Evolutionary conservation across 345 rosid genomes (phyloP), one percentile per base, ranked within the genome.

Genomic region (Hibiscus trionum): DNA sequence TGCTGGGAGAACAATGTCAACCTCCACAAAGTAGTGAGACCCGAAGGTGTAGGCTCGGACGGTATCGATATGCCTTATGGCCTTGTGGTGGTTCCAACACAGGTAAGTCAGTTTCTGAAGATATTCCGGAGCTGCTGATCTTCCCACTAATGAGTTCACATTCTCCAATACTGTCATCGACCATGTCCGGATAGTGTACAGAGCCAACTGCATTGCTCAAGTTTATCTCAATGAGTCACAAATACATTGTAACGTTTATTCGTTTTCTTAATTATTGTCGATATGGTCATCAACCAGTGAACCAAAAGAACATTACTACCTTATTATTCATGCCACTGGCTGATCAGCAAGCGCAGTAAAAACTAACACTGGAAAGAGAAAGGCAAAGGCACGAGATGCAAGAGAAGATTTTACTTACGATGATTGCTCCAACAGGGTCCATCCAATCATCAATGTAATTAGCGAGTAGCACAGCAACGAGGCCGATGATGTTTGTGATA

Each of bases 11-110:
- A 95, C 98, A 0, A 95, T 92, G 80, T 95, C 99, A 37, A 95
- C 99, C 79, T 95, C 99, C 11, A 95, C 99, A 61, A 95, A 95
- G 81, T 92, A 95, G 79, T 95, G 97, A 47, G 97, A 92, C 5
- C 99, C 99, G 26, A 95, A 95, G n/a, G 98, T 95, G 85, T 95
- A 95, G 8, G 98, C 99, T 39, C 98, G 85, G 71, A 95, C 97
- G 0, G 99, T 95, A 26, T 95, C 99, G 0, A 95, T 95, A 75
- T 95, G 97, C 70, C 93, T 86, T 17, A 95, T 77, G 52, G 96
- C 84, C 82, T 82, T 83, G 82, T 92, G 99, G 75, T 95, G 98
- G 80, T 95, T 95, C 99, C 99, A 95, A 74, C 96, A 92, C 27
- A 95, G 93, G 80, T 92, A 95, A 1, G 99, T 95, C 31, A 95